Conservation (phyloP, 371 early-diverging fungal genomes). For the Circinella umbellata region DNA sequence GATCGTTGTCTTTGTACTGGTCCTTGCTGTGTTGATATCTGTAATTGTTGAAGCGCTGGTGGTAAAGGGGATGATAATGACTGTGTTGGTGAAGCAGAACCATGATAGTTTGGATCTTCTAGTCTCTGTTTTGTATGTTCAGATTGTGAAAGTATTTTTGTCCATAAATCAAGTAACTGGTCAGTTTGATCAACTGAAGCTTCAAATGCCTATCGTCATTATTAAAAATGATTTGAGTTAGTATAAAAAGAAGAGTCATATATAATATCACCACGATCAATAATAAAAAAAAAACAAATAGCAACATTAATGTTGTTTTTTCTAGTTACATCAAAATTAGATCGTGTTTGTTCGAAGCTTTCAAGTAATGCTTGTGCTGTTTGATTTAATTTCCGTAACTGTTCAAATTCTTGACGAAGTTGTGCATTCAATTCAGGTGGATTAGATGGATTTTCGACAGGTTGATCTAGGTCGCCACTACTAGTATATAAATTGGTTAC, state of each 20-base stretch:
- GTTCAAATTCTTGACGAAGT: constrained; percentile 33
- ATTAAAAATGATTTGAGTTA: too few species aligned
- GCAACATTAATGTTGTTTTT: neutral
- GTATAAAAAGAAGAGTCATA: too few species aligned
- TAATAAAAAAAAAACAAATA: too few species aligned
- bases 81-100: neutral
- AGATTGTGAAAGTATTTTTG: constrained; percentile 34
- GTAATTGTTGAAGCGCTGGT: neutral
- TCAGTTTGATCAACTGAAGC: constrained; percentile 43
- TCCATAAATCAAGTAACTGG: constrained; percentile 43
- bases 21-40: neutral
- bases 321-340: constrained; percentile 24
- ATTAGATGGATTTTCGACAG: constrained; percentile 38
- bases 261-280: too few species aligned
- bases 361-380: constrained; percentile 27
- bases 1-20: neutral
- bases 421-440: constrained; percentile 34
- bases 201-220: constrained; percentile 24
- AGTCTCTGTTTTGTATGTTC: constrained; percentile 40
- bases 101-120: constrained; percentile 38
- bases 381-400: constrained; percentile 32
- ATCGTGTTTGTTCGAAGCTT: constrained; percentile 25
- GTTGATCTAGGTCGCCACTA: constrained; percentile 22
- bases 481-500: constrained; percentile 26
- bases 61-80: neutral